phyloP scores from a whole-genome alignment of 441 rosid species.

The Daphne laureola region DNA sequence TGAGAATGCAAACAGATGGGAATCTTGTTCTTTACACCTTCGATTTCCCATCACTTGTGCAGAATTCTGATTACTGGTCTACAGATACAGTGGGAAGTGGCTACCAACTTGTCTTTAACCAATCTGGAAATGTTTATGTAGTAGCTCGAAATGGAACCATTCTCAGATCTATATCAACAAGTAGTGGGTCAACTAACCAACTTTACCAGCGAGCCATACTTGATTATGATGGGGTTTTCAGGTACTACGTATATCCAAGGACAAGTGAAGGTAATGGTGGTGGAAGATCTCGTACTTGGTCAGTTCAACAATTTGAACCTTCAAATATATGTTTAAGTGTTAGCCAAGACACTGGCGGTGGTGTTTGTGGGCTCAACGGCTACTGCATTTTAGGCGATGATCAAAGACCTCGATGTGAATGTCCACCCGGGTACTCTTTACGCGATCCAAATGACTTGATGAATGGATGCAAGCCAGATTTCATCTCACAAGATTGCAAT shows the following conservation, averaged over 20 bases:
- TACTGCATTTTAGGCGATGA: constrained; percentile 23
- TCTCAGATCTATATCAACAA: not conserved
- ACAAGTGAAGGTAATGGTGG: not conserved
- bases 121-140: constrained; percentile 21
- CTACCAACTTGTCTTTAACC: constrained; percentile 19
- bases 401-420: constrained; percentile 23
- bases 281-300: constrained; percentile 17
- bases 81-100: not conserved
- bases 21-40: constrained; percentile 9
- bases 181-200: not conserved
- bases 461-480: constrained; percentile 33
- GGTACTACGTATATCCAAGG: constrained; percentile 23
- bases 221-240: constrained; percentile 29
- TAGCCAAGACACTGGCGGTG: constrained; percentile 10
- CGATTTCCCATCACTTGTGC: not conserved
- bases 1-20: not conserved
- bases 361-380: constrained; percentile 42
- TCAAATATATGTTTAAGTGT: constrained; percentile 16
- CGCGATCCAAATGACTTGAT: constrained; percentile 22
- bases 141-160: constrained; percentile 14
- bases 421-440: constrained; percentile 26
- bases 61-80: not conserved
- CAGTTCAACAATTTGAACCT: constrained; percentile 9
- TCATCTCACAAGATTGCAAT: constrained; percentile 23
- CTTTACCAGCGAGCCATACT: constrained; percentile 1